A percentile compares a stretch with the other conserved stretches of the same genome.
These are phyloP conservation scores for Prosopis cineraria DNA, from an alignment of 306 rosid species.

Conservation along the genomic window DNA sequence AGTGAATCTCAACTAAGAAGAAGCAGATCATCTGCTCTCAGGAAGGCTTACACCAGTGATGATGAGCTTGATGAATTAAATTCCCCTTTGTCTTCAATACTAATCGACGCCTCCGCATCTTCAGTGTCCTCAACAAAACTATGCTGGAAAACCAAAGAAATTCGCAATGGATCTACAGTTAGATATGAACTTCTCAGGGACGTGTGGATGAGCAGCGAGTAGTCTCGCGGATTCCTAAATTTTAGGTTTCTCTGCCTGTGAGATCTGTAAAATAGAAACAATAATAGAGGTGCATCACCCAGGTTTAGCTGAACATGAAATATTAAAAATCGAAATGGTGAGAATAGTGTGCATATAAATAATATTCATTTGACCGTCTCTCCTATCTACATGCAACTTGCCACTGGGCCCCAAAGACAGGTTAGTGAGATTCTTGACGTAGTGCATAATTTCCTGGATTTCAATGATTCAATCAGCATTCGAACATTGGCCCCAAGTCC, in stretches of 20 bases:
- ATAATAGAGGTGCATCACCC: not conserved
- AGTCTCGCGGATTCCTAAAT: constrained; percentile 12
- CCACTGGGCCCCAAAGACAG: not conserved
- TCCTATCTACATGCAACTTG: not conserved
- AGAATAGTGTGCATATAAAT: constrained; percentile 30
- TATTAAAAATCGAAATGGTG: not conserved
- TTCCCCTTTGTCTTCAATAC: constrained; percentile 72
- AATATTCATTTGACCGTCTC: constrained; percentile 1
- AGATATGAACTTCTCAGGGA: constrained; percentile 90
- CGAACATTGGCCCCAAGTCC: not conserved
- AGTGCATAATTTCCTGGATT: not conserved
- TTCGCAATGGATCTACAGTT: constrained; percentile 44
- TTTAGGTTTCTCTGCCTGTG: constrained; percentile 3
- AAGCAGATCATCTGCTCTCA: constrained; percentile 73
- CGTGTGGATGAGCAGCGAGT: constrained; percentile 79
- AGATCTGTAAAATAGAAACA: constrained; percentile 6
- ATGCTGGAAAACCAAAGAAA: constrained; percentile 50
- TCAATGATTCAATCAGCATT: not conserved
- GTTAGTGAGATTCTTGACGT: not conserved
- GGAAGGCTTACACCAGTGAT: constrained; percentile 91
- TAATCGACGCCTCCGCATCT: constrained; percentile 44
- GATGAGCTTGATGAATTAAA: constrained; percentile 90
- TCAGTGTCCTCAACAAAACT: constrained; percentile 46
- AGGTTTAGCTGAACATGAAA: constrained; percentile 23
- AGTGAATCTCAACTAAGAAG: constrained; percentile 66